A percentile compares a stretch with the other conserved stretches of the same genome.
Conservation (phyloP, 108 stramenopile species). For the Parietichytrium sp. region DNA sequence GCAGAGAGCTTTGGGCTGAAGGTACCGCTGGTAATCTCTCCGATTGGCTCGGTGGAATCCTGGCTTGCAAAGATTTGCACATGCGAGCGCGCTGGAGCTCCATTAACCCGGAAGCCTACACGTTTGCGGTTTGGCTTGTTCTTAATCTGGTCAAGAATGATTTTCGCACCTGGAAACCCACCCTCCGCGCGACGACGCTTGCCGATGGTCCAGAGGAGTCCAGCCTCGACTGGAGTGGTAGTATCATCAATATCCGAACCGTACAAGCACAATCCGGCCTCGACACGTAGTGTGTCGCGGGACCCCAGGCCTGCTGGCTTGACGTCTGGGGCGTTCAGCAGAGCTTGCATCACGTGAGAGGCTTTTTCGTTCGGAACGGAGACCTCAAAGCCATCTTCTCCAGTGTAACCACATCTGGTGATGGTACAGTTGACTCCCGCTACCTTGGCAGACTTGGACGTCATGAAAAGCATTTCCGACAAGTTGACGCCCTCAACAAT, state of each 20-base stretch:
- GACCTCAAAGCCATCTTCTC: conserved; percentile 99
- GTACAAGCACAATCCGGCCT: conserved; percentile 97
- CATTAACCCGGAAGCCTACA: conserved; percentile 92
- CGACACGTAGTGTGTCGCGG: conserved; percentile 93
- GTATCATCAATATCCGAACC: conserved; percentile 91
- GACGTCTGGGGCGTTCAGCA: conserved; percentile 62
- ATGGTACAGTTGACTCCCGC: conserved; percentile 88
- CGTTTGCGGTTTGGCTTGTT: conserved; percentile 73
- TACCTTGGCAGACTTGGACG: conserved; percentile 73
- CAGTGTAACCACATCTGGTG: conserved; percentile 98
- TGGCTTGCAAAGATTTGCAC: conserved; percentile 84
- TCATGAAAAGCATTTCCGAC: conserved; percentile 89
- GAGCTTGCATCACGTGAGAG: conserved; percentile 36
- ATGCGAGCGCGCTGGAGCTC: conserved; percentile 87
- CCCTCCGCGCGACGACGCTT: conserved; percentile 82
- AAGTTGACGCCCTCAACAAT: conserved; percentile 80
- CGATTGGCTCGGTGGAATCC: conserved; percentile 81
- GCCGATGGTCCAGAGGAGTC: conserved; percentile 91
- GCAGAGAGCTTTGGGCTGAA: conserved; percentile 82
- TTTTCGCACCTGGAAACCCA: conserved; percentile 88
- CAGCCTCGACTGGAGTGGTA: conserved; percentile 88
- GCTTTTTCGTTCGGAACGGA: conserved; percentile 67
- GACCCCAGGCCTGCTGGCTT: conserved; percentile 92
- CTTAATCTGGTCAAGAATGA: conserved; percentile 87
- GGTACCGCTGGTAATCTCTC: conserved; percentile 88